These are phyloP conservation scores for Aspergillus sclerotioniger DNA, from an alignment of 495 filamentous ascomycete species.

Conservation along the genomic window DNA sequence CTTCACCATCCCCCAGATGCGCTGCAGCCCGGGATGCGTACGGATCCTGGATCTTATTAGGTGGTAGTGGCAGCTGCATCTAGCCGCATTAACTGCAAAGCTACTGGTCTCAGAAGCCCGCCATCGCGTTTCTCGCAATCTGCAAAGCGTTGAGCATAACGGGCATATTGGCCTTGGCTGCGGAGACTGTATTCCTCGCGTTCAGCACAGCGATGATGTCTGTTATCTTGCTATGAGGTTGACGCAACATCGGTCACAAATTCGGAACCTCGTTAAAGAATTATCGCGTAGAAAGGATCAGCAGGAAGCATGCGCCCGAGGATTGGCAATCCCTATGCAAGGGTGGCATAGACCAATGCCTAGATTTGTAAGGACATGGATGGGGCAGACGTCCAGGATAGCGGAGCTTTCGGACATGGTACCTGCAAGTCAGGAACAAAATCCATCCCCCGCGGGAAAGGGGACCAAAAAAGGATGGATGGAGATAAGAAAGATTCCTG, in stretches of 20 bases:
- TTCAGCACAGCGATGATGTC: background rate
- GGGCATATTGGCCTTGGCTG: background rate
- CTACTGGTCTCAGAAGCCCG: slow-evolving; percentile 18
- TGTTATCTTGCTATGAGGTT: slow-evolving; percentile 3
- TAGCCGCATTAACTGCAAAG: slow-evolving; percentile 25
- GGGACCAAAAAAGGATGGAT: slow-evolving; percentile 2
- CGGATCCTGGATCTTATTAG: slow-evolving; percentile 22
- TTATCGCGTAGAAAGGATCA: slow-evolving; percentile 12
- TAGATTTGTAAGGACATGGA: slow-evolving; percentile 14
- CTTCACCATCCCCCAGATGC: slow-evolving; percentile 8
- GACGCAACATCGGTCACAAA: slow-evolving; percentile 6
- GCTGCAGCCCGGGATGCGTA: slow-evolving; percentile 17
- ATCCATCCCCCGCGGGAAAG: background rate
- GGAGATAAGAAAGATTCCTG: background rate
- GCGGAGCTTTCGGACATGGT: slow-evolving; percentile 9
- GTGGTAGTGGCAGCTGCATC: slow-evolving; percentile 25
- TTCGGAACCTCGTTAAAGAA: slow-evolving; percentile 4
- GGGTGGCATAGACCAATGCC: slow-evolving; percentile 16
- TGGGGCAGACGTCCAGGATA: slow-evolving; percentile 9
- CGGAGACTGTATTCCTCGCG: background rate
- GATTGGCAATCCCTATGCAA: slow-evolving; percentile 21
- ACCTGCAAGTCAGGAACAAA: slow-evolving; percentile 14
- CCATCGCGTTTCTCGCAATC: slow-evolving; percentile 7
- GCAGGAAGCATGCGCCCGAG: slow-evolving; percentile 10
- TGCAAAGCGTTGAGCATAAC: slow-evolving; percentile 6